These are phyloP conservation scores for Elaeagnus macrophylla DNA, from an alignment of 306 rosid genomes.

Conservation along the genomic window DNA sequence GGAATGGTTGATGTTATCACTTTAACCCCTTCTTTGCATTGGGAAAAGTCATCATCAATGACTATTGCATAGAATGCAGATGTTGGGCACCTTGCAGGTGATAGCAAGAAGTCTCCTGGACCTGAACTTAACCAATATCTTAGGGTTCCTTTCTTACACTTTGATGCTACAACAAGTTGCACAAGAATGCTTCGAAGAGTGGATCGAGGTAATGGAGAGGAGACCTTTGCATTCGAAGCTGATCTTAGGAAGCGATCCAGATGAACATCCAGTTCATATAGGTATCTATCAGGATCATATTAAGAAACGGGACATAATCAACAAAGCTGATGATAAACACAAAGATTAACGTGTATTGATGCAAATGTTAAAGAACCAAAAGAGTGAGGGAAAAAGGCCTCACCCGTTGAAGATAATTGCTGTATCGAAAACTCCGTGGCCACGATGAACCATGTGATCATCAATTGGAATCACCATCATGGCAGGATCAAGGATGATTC, in stretches of 20 bases:
- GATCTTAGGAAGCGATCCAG: constrained; percentile 72
- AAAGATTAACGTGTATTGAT: not conserved
- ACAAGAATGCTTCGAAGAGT: constrained; percentile 67
- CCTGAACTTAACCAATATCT: constrained; percentile 91
- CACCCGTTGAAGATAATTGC: constrained; percentile 65
- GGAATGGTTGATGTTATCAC: constrained; percentile 68
- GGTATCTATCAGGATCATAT: constrained; percentile 33
- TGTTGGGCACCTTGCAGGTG: constrained; percentile 44
- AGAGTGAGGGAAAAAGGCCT: constrained; percentile 2
- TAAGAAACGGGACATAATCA: not conserved
- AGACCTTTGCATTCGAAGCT: constrained; percentile 64
- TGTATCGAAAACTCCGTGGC: constrained; percentile 93
- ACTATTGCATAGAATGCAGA: constrained; percentile 89
- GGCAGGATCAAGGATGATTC: constrained; percentile 82
- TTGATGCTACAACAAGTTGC: constrained; percentile 62
- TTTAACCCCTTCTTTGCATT: constrained; percentile 72
- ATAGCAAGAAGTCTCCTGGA: constrained; percentile 78
- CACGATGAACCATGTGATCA: constrained; percentile 93
- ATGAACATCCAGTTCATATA: constrained; percentile 79
- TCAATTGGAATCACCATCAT: constrained; percentile 81
- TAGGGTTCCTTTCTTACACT: constrained; percentile 63
- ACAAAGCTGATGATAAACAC: not conserved
- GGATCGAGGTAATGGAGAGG: constrained; percentile 49
- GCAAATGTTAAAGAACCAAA: not conserved
- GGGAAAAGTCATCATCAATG: constrained; percentile 44